A percentile compares a stretch with the other conserved stretches of the same genome.
Evolutionary conservation across 768 basidiomycete genomes (phyloP).

Genomic region (Auricularia sp.): DNA sequence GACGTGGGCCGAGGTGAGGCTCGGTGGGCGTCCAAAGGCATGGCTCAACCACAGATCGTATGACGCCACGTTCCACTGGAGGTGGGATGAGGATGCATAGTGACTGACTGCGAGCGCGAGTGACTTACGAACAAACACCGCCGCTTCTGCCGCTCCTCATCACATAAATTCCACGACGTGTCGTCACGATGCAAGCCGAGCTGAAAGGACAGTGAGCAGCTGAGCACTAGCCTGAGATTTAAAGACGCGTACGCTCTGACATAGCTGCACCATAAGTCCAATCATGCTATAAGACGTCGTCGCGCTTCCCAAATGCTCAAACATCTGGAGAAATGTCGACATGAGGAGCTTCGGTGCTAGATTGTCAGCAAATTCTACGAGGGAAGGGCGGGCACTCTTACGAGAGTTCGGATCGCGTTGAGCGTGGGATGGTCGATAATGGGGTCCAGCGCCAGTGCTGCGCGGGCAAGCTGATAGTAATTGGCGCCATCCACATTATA

Average conservation of each 20-base stretch:
- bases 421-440: background rate
- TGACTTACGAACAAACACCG: background rate
- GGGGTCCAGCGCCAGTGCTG: background rate
- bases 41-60: background rate
- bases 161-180: background rate
- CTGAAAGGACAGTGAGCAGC: background rate
- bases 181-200: background rate
- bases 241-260: background rate
- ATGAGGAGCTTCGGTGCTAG: background rate
- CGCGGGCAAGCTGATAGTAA: background rate
- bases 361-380: too few species aligned
- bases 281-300: background rate
- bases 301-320: background rate
- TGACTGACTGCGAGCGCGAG: background rate
- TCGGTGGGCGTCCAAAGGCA: conserved; percentile 49
- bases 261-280: background rate
- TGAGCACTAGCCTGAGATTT: background rate
- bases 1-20: conserved; percentile 53
- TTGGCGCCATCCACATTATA: background rate
- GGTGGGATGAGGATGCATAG: background rate
- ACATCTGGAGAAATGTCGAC: background rate
- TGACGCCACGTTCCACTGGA: background rate
- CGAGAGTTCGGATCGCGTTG: background rate
- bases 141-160: background rate
- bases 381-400: background rate